Percentiles rank a stretch among this genome's conserved stretches.
Evolutionary conservation across 768 basidiomycete genomes (phyloP).

Genomic region (Gloeostereum incarnatum): DNA sequence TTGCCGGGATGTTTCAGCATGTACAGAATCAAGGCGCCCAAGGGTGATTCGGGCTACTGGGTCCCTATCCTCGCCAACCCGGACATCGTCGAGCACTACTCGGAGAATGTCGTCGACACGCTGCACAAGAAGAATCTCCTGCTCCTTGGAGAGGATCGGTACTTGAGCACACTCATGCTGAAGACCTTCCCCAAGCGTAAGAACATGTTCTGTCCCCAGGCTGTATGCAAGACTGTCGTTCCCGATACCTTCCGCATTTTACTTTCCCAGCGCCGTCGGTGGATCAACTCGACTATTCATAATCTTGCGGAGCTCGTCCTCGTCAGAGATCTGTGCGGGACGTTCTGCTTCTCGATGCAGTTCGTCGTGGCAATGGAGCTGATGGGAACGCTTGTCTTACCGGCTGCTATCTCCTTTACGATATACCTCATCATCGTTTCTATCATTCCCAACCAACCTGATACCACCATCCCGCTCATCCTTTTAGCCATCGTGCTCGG

Average conservation of each 20-base stretch:
- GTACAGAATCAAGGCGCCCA: constrained; percentile 99
- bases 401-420: constrained; percentile 96
- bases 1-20: constrained; percentile 99
- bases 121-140: constrained; percentile 99
- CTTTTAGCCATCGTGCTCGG: constrained; percentile 92
- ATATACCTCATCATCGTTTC: constrained; percentile 86
- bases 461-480: constrained; percentile 84
- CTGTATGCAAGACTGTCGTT: constrained; percentile 97
- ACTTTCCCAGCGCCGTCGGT: constrained; percentile 92
- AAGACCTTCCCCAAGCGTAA: constrained; percentile 99
- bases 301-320: constrained; percentile 92
- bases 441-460: constrained; percentile 70
- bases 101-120: constrained; percentile 98
- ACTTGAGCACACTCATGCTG: constrained; percentile 92
- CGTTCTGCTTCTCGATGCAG: constrained; percentile 99
- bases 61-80: constrained; percentile 98
- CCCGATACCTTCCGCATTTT: constrained; percentile 93
- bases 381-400: constrained; percentile 90
- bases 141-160: constrained; percentile 97
- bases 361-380: constrained; percentile 99
- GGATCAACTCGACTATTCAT: constrained; percentile 99
- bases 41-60: constrained; percentile 93
- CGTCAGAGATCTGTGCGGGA: constrained; percentile 97
- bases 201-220: constrained; percentile 98
- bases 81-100: constrained; percentile 97